Conservation (phyloP, 139 green algal genomes). For the Closterium sp. region DNA sequence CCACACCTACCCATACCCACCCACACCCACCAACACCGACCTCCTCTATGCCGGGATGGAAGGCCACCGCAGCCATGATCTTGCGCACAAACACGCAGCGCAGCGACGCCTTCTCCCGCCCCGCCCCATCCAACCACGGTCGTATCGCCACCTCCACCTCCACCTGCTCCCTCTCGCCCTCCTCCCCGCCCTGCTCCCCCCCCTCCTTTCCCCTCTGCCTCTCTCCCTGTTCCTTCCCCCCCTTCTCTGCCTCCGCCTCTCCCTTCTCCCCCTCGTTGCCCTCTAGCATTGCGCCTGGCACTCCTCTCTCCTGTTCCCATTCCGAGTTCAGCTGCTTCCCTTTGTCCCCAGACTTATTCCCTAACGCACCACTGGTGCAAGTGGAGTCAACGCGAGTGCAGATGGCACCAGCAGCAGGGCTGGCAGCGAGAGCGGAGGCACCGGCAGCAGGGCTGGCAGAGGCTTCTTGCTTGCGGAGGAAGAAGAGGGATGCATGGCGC, state of each 20-base stretch:
- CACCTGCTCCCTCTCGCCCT: background rate
- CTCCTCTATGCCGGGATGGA: slow-evolving; percentile 86
- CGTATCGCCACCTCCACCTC: background rate
- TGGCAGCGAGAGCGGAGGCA: too few species aligned
- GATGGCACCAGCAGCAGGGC: background rate
- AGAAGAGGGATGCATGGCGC: background rate
- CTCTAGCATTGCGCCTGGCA: background rate
- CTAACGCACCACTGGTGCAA: too few species aligned
- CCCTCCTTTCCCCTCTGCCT: background rate
- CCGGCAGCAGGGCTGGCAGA: background rate
- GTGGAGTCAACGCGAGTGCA: background rate
- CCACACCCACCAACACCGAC: slow-evolving; percentile 44
- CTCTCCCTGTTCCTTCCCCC: background rate
- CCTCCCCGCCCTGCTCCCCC: background rate
- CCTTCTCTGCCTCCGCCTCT: background rate
- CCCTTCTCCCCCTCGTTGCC: background rate
- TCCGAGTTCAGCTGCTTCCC: background rate
- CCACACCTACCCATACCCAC: background rate
- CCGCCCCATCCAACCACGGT: background rate
- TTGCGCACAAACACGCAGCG: slow-evolving; percentile 90
- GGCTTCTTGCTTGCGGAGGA: background rate
- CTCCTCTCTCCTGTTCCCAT: background rate
- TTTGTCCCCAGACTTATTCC: background rate
- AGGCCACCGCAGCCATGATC: slow-evolving; percentile 96
- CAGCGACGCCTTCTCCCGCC: slow-evolving; percentile 67